Evolutionary conservation across 345 rosid genomes (phyloP).

Genomic region (Salix arbutifolia): DNA sequence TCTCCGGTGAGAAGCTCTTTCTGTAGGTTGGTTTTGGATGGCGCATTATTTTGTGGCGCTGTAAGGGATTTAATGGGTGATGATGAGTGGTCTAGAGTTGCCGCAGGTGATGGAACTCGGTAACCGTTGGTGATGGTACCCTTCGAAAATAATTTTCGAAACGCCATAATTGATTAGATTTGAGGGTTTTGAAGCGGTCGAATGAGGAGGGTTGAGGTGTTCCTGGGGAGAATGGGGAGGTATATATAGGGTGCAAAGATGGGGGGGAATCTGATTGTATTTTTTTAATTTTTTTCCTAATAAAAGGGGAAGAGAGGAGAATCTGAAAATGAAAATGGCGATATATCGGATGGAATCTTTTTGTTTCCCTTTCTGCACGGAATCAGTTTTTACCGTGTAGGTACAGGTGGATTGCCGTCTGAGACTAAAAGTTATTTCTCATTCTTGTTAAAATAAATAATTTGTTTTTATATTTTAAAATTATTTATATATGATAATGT

Average conservation of each 20-base stretch:
- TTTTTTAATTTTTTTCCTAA: background rate
- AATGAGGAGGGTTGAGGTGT: background rate
- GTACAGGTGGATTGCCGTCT: too few relatives aligned
- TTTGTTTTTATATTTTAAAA: too few relatives aligned
- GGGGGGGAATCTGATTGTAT: conserved; percentile 21
- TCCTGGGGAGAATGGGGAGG: background rate
- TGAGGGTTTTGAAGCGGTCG: background rate
- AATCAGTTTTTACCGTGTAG: background rate
- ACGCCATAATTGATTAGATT: conserved; percentile 41
- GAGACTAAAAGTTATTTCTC: too few relatives aligned
- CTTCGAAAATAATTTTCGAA: conserved; percentile 38
- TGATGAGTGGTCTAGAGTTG: conserved; percentile 14
- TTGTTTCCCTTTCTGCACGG: background rate
- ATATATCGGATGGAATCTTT: too few relatives aligned
- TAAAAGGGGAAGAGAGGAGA: background rate
- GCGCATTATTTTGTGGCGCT: background rate
- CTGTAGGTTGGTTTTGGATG: conserved; percentile 16
- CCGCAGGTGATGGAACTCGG: conserved; percentile 22
- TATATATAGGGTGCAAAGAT: conserved; percentile 37
- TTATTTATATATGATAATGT: too few relatives aligned
- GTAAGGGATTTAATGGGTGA: background rate
- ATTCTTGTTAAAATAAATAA: too few relatives aligned
- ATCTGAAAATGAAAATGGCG: background rate
- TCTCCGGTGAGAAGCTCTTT: conserved; percentile 44
- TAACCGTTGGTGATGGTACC: conserved; percentile 27